These are phyloP conservation scores for Pseudoneurospora amorphoporcata DNA, from an alignment of 495 filamentous ascomycete genomes.

Conservation along the genomic window DNA sequence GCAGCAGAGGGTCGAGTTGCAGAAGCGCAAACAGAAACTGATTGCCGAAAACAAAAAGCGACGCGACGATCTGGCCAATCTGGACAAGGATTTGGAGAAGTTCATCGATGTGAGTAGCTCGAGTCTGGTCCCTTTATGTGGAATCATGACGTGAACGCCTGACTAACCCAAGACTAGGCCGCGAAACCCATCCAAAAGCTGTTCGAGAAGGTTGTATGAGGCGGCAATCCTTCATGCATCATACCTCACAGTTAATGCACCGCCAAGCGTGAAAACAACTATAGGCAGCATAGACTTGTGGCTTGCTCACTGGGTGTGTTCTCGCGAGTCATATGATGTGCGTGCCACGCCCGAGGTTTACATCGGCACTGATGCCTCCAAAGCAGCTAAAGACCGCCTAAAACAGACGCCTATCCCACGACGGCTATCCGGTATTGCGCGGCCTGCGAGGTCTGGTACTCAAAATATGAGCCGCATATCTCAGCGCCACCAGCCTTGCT, in stretches of 20 bases:
- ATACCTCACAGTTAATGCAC: neutral
- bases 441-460: neutral
- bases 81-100: constrained; percentile 82
- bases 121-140: neutral
- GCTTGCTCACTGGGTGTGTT: neutral
- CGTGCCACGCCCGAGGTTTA: neutral
- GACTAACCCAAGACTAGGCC: constrained; percentile 43
- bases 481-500: neutral
- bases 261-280: no score
- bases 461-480: neutral
- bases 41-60: constrained; percentile 93
- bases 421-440: neutral
- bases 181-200: constrained; percentile 78
- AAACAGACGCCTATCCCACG: neutral
- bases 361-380: neutral
- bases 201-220: constrained; percentile 60
- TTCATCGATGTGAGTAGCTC: constrained; percentile 62
- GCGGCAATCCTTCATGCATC: neutral
- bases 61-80: constrained; percentile 79
- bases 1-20: constrained; percentile 69
- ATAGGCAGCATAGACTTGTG: no score
- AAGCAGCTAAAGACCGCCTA: neutral
- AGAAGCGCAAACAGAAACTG: constrained; percentile 83
- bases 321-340: neutral
- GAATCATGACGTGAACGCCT: neutral